A percentile compares a stretch with the other conserved stretches of the same genome.
Evolutionary conservation across 2,329 filamentous ascomycete genomes (phyloP).

Genomic region (Bipolaris sorokiniana): DNA sequence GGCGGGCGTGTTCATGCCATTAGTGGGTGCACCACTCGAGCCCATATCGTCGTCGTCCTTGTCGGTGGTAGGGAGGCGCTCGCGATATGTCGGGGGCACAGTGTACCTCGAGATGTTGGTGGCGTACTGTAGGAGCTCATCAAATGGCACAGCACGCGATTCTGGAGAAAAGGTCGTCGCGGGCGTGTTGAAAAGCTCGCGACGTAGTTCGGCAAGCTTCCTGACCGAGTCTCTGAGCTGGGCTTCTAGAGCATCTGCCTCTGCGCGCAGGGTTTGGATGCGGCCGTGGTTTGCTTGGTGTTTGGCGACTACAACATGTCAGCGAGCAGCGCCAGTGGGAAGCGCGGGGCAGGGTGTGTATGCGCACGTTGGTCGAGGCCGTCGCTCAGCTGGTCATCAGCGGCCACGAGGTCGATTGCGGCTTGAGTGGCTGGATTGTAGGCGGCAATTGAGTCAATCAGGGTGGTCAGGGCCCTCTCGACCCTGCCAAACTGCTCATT

Average conservation of each 20-base stretch:
- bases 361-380: conserved; percentile 68
- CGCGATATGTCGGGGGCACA: conserved; percentile 66
- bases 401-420: conserved; percentile 71
- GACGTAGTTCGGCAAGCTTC: conserved; percentile 73
- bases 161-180: conserved; percentile 49
- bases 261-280: conserved; percentile 71
- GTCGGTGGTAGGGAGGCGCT: conserved; percentile 29
- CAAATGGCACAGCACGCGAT: conserved; percentile 64
- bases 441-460: conserved; percentile 81
- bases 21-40: conserved; percentile 35
- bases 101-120: conserved; percentile 82
- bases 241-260: conserved; percentile 69
- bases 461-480: conserved; percentile 62
- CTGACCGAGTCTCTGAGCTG: conserved; percentile 74
- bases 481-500: conserved; percentile 54
- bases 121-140: conserved; percentile 77
- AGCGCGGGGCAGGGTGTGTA: neutral
- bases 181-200: conserved; percentile 67
- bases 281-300: conserved; percentile 78
- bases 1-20: conserved; percentile 39
- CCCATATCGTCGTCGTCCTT: conserved; percentile 32
- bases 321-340: conserved; percentile 2
- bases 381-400: conserved; percentile 70
- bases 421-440: conserved; percentile 76
- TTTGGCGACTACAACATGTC: conserved; percentile 62